Evolutionary conservation across 1,139 yeast species (phyloP).

Genomic region (Geotrichum phurueaensis): DNA sequence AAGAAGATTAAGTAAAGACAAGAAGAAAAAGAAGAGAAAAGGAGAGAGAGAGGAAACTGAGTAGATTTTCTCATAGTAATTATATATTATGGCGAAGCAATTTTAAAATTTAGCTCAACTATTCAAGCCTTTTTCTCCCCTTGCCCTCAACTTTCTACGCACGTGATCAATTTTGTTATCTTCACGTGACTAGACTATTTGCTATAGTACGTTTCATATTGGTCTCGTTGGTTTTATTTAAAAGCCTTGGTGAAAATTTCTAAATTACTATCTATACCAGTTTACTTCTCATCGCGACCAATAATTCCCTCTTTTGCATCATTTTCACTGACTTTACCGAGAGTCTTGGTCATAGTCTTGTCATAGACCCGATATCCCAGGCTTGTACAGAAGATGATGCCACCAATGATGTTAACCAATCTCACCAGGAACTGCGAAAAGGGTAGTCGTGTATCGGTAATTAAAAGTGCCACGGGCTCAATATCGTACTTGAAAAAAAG

Average conservation of each 20-base stretch:
- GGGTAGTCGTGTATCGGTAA: slow-evolving; percentile 66
- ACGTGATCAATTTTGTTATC: neutral
- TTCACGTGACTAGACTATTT: neutral
- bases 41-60: neutral
- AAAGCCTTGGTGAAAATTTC: too few relatives aligned
- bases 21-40: neutral
- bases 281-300: slow-evolving; percentile 9
- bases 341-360: slow-evolving; percentile 29
- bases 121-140: neutral
- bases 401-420: slow-evolving; percentile 75
- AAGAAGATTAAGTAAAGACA: neutral
- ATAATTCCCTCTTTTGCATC: slow-evolving; percentile 16
- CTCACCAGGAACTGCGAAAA: slow-evolving; percentile 74
- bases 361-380: slow-evolving; percentile 35
- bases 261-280: too few relatives aligned
- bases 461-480: slow-evolving; percentile 71
- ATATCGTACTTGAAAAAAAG: slow-evolving; percentile 78
- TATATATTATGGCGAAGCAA: neutral
- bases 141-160: neutral
- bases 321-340: slow-evolving; percentile 10
- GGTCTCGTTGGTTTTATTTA: too few relatives aligned
- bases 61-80: neutral
- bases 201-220: too few relatives aligned
- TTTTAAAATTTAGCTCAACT: neutral
- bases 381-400: slow-evolving; percentile 49